Evolutionary conservation across 2,329 filamentous ascomycete species (phyloP), one percentile per base, ranked within the genome.

Genomic region (Gnomoniopsis sp.): DNA sequence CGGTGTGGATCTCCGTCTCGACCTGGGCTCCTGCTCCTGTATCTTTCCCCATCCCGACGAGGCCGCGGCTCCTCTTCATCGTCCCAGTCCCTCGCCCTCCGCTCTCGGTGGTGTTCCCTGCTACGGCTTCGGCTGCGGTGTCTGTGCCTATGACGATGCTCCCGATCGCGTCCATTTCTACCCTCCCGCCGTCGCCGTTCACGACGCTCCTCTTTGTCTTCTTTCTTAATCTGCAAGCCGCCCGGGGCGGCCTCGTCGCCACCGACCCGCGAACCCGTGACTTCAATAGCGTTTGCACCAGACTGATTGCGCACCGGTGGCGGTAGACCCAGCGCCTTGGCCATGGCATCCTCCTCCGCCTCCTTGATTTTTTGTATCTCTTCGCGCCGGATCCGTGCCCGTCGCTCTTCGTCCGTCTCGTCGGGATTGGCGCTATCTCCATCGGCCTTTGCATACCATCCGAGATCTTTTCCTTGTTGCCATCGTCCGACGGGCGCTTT

Each of bases 401-500:
- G 77, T 50, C 78, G 81, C 66, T 88, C 80, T 61, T 86, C 84
- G 7, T 80, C 77, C 1, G 83, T 86, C 68, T 85, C 86, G 62
- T 72, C 77, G 3, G 82, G 75, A 30, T 79, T 74, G 33, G 81
- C 77, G 10, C 66, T 66, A 22, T 71, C 71, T 3, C 73, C 77
- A 36, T 79, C 81, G n/a, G 75, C 71, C 67, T 85, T 88, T 47
- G 84, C 82, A 65, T 88, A 88, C 85, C 85, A 88, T 59, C 76
- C 80, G 10, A 88, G 75, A 57, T 86, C 83, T 60, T 86, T 87
- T 8, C 88, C 87, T 70, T 93, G 87, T 68, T 95, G 90, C 93
- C 93, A 97, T 65, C 93, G 88, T 8, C 93, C 93, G 3, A 96
- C 92, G 0, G 93, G 91, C 0, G 93, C 93, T 80, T 93, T 96